These are phyloP conservation scores for Saksenaea vasiformis DNA, from an alignment of 371 early-diverging fungal species.

Conservation along the genomic window DNA sequence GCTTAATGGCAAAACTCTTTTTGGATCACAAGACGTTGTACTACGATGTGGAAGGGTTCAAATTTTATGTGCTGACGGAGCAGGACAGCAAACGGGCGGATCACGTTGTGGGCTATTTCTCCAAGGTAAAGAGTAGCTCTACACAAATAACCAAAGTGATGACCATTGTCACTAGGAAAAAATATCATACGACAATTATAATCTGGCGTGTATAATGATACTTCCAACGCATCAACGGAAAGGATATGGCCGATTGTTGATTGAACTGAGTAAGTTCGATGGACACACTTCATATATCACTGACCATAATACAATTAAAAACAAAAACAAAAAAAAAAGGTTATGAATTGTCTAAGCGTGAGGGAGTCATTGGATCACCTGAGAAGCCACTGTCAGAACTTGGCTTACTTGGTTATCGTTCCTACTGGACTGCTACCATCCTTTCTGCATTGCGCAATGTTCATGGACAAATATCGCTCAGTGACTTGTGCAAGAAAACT, in stretches of 20 bases:
- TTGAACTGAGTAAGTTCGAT: constrained; percentile 74
- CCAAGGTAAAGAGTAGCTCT: constrained; percentile 47
- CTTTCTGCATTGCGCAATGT: constrained; percentile 37
- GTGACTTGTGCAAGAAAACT: constrained; percentile 33
- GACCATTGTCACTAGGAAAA: constrained; percentile 52
- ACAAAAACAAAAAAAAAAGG: constrained; percentile 36
- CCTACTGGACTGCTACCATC: constrained; percentile 76
- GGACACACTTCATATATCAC: neutral
- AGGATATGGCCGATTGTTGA: constrained; percentile 84
- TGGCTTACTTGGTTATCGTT: constrained; percentile 69
- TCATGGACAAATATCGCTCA: constrained; percentile 28
- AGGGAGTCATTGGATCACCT: constrained; percentile 87
- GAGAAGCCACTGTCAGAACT: constrained; percentile 85
- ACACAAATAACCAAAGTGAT: neutral
- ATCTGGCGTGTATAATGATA: constrained; percentile 86
- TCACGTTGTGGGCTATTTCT: constrained; percentile 69
- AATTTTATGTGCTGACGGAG: constrained; percentile 94
- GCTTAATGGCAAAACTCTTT: constrained; percentile 92
- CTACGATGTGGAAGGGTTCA: constrained; percentile 97
- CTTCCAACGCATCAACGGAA: constrained; percentile 87
- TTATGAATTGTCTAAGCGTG: constrained; percentile 89
- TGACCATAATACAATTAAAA: neutral
- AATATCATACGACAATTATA: constrained; percentile 76
- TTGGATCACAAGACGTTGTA: constrained; percentile 98
- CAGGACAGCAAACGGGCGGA: constrained; percentile 50